Percentiles rank a stretch among this genome's conserved stretches.
Evolutionary conservation across 208 protist species (phyloP).

Genomic region (Acanthamoeba sp.): DNA sequence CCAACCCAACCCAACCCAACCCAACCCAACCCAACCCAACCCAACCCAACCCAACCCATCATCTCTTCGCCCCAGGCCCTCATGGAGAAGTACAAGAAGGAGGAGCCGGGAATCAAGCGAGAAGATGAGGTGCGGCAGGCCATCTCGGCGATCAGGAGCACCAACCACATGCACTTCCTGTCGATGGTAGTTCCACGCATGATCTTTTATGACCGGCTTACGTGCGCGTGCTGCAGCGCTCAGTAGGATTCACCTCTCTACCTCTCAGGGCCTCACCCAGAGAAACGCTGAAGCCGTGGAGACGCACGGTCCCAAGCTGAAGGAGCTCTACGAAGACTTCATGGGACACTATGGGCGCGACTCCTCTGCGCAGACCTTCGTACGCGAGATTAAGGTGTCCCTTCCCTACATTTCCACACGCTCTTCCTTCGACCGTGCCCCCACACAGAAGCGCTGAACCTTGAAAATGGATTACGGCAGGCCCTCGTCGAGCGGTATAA

Average conservation of each 20-base stretch:
- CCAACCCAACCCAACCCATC: neutral
- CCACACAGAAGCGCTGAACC: no score
- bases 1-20: neutral
- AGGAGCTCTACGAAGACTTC: constrained; percentile 11
- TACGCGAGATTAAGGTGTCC: neutral
- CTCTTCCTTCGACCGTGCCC: no score
- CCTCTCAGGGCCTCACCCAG: neutral
- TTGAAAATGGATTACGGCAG: no score
- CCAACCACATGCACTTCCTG: neutral
- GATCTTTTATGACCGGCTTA: no score
- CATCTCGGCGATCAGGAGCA: neutral
- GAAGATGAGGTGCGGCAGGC: constrained; percentile 39
- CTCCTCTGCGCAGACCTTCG: neutral
- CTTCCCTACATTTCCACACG: no score
- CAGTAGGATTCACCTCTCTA: neutral
- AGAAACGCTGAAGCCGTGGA: neutral
- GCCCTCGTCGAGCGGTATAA: neutral
- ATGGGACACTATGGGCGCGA: neutral
- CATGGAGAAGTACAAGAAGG: neutral
- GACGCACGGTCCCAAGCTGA: neutral
- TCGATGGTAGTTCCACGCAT: no score
- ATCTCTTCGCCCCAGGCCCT: neutral
- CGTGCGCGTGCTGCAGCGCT: neutral
- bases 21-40: neutral
- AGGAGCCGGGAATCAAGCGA: neutral